Base-by-base conservation (phyloP, 495 filamentous ascomycete species). In the Tuber melanosporum region DNA sequence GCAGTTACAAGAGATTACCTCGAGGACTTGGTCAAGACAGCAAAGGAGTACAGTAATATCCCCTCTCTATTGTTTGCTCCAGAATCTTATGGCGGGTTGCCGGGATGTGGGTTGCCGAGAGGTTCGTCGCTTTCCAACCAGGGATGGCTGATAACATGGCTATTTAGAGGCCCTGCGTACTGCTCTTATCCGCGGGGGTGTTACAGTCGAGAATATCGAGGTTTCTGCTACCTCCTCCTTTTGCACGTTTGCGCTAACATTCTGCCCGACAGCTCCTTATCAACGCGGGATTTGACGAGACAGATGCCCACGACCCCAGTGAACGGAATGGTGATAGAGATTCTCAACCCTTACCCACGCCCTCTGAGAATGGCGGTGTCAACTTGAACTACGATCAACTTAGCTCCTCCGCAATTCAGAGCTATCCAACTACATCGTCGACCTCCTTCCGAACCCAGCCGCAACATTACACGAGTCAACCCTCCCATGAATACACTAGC, bases 121-220 rank as follows among this genome's bases (percentile, higher is more conserved):
- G 57, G 57, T 36, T 66, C 57, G 57, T 66, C 74, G 26, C 36
- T 44, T 32, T 57, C 20, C 42, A 44, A 43, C 20, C 71, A 42
- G 43, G 74, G 73, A 71, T 45, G 19, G n/a, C 71, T 79, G 46
- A 78, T 26, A 39, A 47, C 66, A 42, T 45, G 43, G 42, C 44
- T 26, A 52, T 77, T 9, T 12, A 82, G 80, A 79, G 62, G 80
- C 80, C 69, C 72, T 82, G 20, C 76, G 76, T 45, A 79, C 73
- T 72, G 76, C 80, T 75, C 79, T 82, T 75, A 79, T 82, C 70
- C 76, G 73, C 71, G 80, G 80, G 22, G 80, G 80, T n/a, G 80
- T 82, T 32, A 82, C 80, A 70, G 66, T 52, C 10, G 80, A 81
- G 71, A 79, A 81, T 43, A 74, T 82, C 43, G 49, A 82, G 72